Evolutionary conservation across 2,329 filamentous ascomycete species (phyloP).

Genomic region (Ceratocystiopsis brevicomis): DNA sequence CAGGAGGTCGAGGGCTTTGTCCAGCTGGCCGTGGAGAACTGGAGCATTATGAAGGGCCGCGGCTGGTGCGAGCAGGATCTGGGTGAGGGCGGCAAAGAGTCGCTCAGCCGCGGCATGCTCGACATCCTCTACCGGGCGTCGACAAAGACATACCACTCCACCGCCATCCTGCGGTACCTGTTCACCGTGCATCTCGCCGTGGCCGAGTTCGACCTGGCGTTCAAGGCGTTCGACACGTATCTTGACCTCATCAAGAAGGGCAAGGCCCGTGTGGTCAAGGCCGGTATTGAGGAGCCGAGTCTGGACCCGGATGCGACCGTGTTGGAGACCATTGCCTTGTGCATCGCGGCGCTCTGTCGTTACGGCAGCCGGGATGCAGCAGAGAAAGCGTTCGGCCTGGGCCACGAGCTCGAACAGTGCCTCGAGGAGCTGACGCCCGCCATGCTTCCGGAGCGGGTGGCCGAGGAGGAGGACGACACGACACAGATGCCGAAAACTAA

Average conservation of each 20-base stretch:
- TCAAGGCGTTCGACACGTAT: slow-evolving; percentile 84
- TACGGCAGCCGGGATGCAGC: slow-evolving; percentile 59
- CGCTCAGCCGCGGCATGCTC: slow-evolving; percentile 55
- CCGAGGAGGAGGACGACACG: neutral
- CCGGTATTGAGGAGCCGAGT: slow-evolving; percentile 46
- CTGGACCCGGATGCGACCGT: slow-evolving; percentile 65
- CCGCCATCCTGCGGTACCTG: slow-evolving; percentile 64
- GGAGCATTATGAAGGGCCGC: slow-evolving; percentile 61
- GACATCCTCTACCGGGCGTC: slow-evolving; percentile 81
- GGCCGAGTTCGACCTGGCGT: slow-evolving; percentile 79
- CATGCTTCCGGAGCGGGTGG: slow-evolving; percentile 15
- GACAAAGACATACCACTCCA: slow-evolving; percentile 89
- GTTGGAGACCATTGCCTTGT: slow-evolving; percentile 60
- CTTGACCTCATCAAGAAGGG: slow-evolving; percentile 71
- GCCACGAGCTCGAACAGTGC: slow-evolving; percentile 54
- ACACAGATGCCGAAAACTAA: neutral
- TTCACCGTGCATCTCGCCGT: slow-evolving; percentile 76
- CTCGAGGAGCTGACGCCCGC: slow-evolving; percentile 34
- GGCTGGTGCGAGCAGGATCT: slow-evolving; percentile 67
- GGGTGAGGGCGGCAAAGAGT: slow-evolving; percentile 61
- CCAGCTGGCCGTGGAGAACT: slow-evolving; percentile 63
- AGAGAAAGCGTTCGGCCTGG: slow-evolving; percentile 59
- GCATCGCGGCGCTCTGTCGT: slow-evolving; percentile 61
- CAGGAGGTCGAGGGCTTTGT: slow-evolving; percentile 68
- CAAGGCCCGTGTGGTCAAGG: slow-evolving; percentile 68